phyloP scores from a whole-genome alignment of 495 filamentous ascomycete genomes.

The Cetradonia linearis region DNA sequence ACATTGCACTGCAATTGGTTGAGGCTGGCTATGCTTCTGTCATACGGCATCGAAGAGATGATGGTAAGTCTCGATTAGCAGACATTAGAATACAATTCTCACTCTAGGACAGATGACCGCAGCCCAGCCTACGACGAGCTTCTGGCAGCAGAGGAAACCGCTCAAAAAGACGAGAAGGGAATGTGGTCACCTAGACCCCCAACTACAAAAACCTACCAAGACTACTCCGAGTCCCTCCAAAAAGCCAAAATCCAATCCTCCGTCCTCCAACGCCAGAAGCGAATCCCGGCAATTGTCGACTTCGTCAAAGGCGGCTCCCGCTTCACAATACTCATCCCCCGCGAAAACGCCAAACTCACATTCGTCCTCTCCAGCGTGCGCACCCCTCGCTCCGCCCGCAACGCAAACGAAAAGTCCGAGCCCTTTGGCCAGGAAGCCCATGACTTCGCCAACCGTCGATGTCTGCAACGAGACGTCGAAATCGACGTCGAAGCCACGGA shows the following conservation, averaged over 20 bases:
- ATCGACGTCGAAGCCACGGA: conserved; percentile 92
- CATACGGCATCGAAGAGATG: conserved; percentile 85
- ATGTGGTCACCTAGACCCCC: conserved; percentile 87
- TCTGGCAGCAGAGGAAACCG: conserved; percentile 75
- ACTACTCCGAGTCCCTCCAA: conserved; percentile 84
- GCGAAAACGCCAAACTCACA: conserved; percentile 88
- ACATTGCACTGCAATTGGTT: conserved; percentile 72
- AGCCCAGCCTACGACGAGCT: conserved; percentile 91
- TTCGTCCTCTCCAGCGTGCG: conserved; percentile 91
- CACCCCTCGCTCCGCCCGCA: conserved; percentile 78
- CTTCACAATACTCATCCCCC: conserved; percentile 85
- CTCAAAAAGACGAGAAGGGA: conserved; percentile 76
- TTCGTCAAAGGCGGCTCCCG: conserved; percentile 93
- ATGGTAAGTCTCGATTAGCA: conserved; percentile 29
- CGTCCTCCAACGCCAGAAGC: conserved; percentile 76
- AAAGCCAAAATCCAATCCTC: conserved; percentile 91
- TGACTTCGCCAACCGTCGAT: conserved; percentile 75
- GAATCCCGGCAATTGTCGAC: conserved; percentile 89
- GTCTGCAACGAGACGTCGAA: conserved; percentile 92
- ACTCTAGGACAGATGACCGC: conserved; percentile 49
- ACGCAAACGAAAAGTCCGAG: conserved; percentile 69
- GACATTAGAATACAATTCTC: background rate
- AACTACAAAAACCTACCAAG: conserved; percentile 66
- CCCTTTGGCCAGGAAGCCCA: conserved; percentile 93
- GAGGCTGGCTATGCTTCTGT: conserved; percentile 89